Evolutionary conservation across 768 basidiomycete species (phyloP), one percentile per base, ranked within the genome.

Genomic region (Panaeolus papilionaceus): DNA sequence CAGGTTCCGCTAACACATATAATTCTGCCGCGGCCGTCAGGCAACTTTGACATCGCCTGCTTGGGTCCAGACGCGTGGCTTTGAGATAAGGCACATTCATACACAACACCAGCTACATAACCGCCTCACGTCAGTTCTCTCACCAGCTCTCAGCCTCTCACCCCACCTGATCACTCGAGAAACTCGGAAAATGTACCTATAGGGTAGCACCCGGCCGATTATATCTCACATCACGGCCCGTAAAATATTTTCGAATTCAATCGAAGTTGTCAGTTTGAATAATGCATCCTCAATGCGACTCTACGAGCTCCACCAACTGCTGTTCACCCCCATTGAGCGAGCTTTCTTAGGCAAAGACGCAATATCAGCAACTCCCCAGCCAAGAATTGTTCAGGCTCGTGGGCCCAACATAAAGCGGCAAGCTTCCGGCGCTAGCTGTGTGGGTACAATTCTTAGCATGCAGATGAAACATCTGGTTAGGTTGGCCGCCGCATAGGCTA

Each of bases 21-120:
- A 26, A 23, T 51, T 20, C 26, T 51, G 47, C 47, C 47, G 47
- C 47, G 26, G 26, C 47, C 47, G 47, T 51, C 47, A 51, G 23
- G 26, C 47, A 18, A 20, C n/a, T 49, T n/a, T 49, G 47, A 49
- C 47, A 49, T 49, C 47, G 47, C 47, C 47, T 51, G 23, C 47
- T 51, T 26, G 8, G 47, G n/a, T 51, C 11, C 18, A 12, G 18
- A 26, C 47, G 47, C 47, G 47, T 51, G 47, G 47, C 47, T 51
- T 51, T 20, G 10, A 51, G 47, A 51, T 51, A 51, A 51, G 26
- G 47, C 42, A 44, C 42, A 44, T 44, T 44, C 42, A 14, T 51
- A 20, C 10, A 51, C 12, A 20, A 51, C 47, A 51, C 47, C 23
- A 18, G 16, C 42, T 40, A 33, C 33, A 33, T 33, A 40, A 14